Evolutionary conservation across 169 alveolate genomes (phyloP).

Genomic region (Babesia ovata): DNA sequence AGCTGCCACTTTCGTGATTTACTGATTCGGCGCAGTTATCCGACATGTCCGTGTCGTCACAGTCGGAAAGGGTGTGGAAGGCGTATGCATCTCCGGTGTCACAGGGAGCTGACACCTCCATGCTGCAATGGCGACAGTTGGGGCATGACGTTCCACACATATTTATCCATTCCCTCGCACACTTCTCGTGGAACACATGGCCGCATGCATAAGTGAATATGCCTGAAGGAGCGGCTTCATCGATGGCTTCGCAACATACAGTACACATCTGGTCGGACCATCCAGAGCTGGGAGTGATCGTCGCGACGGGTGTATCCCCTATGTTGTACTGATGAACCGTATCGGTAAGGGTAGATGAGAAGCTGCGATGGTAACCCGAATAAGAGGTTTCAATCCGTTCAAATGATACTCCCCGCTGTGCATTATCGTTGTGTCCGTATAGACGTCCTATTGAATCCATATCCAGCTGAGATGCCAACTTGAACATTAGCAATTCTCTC

Average conservation of each 20-base stretch:
- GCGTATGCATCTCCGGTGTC: background rate
- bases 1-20: background rate
- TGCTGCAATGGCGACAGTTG: conserved; percentile 54
- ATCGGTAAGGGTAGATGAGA: background rate
- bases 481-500: conserved; percentile 37
- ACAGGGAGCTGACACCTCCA: background rate
- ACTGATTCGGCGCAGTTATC: background rate
- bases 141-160: conserved; percentile 71
- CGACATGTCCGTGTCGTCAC: conserved; percentile 8
- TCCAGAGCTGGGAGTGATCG: conserved; percentile 13
- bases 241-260: conserved; percentile 64
- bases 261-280: conserved; percentile 67
- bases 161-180: conserved; percentile 70
- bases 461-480: conserved; percentile 46
- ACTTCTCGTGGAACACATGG: conserved; percentile 72
- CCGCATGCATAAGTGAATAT: conserved; percentile 63
- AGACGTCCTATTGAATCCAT: conserved; percentile 28
- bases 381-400: background rate
- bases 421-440: background rate
- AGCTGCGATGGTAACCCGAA: background rate
- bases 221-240: conserved; percentile 11
- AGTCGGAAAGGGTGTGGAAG: conserved; percentile 15
- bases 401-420: background rate
- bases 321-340: conserved; percentile 3
- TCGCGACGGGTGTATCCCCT: background rate